Percentiles rank a stretch among this genome's conserved stretches.
These are phyloP conservation scores for Clarireedia paspali DNA, from an alignment of 2,329 filamentous ascomycete genomes.

Conservation along the genomic window DNA sequence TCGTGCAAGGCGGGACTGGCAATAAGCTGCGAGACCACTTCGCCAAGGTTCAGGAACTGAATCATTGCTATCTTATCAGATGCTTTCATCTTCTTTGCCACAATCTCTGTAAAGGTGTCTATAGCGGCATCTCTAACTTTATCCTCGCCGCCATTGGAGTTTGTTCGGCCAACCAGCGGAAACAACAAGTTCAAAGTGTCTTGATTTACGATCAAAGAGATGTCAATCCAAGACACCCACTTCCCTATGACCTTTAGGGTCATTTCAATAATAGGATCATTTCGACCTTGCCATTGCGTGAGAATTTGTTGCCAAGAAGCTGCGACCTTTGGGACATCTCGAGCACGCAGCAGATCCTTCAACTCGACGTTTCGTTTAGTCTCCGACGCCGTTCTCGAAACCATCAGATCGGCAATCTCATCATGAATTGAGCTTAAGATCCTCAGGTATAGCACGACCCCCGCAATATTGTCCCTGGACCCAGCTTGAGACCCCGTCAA, in stretches of 20 bases:
- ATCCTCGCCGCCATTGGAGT: conserved; percentile 55
- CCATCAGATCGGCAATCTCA: conserved; percentile 89
- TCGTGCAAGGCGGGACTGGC: conserved; percentile 74
- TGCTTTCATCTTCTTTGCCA: conserved; percentile 95
- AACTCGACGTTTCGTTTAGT: conserved; percentile 80
- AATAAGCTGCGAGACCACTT: conserved; percentile 80
- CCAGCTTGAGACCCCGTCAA: conserved; percentile 60
- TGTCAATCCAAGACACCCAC: conserved; percentile 99
- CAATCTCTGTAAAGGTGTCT: conserved; percentile 91
- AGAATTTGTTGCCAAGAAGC: conserved; percentile 89
- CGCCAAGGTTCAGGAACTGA: conserved; percentile 76
- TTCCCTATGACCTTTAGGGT: conserved; percentile 87
- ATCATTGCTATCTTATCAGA: conserved; percentile 93
- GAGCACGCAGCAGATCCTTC: conserved; percentile 80
- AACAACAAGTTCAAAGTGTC: conserved; percentile 79
- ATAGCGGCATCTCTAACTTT: conserved; percentile 85
- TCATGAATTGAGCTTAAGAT: conserved; percentile 88
- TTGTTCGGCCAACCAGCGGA: conserved; percentile 74
- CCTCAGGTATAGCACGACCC: conserved; percentile 80
- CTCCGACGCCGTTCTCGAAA: conserved; percentile 70
- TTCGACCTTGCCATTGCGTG: conserved; percentile 57
- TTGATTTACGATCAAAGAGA: conserved; percentile 84
- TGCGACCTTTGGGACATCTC: conserved; percentile 84
- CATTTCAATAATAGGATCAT: conserved; percentile 73
- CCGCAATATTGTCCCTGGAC: conserved; percentile 59